phyloP scores from a whole-genome alignment of 1,284 basidiomycete species.

The Pyrrhoderma noxium region DNA sequence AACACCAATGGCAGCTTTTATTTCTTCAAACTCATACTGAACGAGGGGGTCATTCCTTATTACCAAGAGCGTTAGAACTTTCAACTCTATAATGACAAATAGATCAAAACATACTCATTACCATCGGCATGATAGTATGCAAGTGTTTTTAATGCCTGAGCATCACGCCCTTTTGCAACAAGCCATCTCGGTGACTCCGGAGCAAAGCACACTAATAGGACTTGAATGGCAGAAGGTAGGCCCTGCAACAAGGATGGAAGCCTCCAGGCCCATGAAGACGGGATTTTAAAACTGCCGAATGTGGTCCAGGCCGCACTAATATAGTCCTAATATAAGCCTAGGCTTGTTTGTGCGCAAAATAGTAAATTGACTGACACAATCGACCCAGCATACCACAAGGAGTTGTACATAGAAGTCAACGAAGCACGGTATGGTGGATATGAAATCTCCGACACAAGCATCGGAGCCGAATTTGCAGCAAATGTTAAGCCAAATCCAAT shows the following conservation, averaged over 20 bases:
- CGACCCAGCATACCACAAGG: slow-evolving; percentile 74
- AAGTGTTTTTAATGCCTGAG: slow-evolving; percentile 50
- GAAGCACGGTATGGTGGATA: slow-evolving; percentile 72
- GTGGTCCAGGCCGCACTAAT: slow-evolving; percentile 66
- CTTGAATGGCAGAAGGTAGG: slow-evolving; percentile 54
- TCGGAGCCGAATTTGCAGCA: slow-evolving; percentile 64
- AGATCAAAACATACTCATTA: slow-evolving; percentile 34
- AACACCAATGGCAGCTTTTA: slow-evolving; percentile 63
- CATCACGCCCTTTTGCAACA: slow-evolving; percentile 56
- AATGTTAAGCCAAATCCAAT: slow-evolving; percentile 77
- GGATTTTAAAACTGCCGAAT: slow-evolving; percentile 64
- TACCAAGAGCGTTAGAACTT: slow-evolving; percentile 14
- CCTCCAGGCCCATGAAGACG: slow-evolving; percentile 66
- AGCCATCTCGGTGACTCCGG: slow-evolving; percentile 72
- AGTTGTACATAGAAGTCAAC: slow-evolving; percentile 68
- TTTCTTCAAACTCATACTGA: slow-evolving; percentile 68
- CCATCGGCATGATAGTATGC: slow-evolving; percentile 74
- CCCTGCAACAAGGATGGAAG: slow-evolving; percentile 63
- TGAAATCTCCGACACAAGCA: slow-evolving; percentile 70
- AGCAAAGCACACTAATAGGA: slow-evolving; percentile 48
- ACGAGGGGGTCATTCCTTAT: slow-evolving; percentile 62
- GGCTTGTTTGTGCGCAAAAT: not conserved
- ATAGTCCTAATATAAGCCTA: slow-evolving; percentile 9
- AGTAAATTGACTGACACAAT: slow-evolving; percentile 42
- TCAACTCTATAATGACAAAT: not conserved